Conservation (phyloP, 2,329 filamentous ascomycete species). For the Blastomyces silverae region DNA sequence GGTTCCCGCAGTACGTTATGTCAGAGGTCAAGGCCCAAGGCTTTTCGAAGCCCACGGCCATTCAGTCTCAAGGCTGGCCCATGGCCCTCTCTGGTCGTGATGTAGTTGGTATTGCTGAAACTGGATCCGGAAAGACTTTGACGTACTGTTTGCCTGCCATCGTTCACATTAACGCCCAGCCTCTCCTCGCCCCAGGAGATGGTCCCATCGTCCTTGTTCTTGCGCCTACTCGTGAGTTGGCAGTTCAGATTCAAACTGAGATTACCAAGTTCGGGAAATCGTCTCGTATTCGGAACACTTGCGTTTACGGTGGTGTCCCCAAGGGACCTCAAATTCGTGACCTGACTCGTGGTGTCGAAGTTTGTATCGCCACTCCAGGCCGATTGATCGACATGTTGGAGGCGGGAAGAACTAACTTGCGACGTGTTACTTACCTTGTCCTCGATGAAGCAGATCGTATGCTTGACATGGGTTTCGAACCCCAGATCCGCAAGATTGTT, state of each 20-base stretch:
- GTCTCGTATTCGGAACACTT: slow-evolving; percentile 95
- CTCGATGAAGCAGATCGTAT: slow-evolving; percentile 99
- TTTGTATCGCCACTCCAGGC: slow-evolving; percentile 95
- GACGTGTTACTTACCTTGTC: slow-evolving; percentile 94
- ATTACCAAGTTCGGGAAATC: slow-evolving; percentile 98
- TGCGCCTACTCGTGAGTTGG: slow-evolving; percentile 92
- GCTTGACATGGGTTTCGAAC: slow-evolving; percentile 99
- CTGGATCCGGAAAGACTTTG: slow-evolving; percentile 96
- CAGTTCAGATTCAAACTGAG: slow-evolving; percentile 97
- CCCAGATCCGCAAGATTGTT: slow-evolving; percentile 98
- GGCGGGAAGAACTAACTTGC: slow-evolving; percentile 94
- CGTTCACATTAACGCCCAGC: slow-evolving; percentile 98
- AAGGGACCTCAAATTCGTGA: slow-evolving; percentile 97
- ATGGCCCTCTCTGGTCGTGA: slow-evolving; percentile 98
- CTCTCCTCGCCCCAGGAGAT: slow-evolving; percentile 87
- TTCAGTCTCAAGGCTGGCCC: slow-evolving; percentile 97
- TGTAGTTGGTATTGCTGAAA: slow-evolving; percentile 98
- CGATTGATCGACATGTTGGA: slow-evolving; percentile 98
- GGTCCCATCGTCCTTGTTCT: slow-evolving; percentile 95
- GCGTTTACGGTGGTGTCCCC: slow-evolving; percentile 97
- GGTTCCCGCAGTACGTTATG: slow-evolving; percentile 95
- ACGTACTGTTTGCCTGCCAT: slow-evolving; percentile 98
- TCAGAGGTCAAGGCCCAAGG: slow-evolving; percentile 98
- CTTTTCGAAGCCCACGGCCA: slow-evolving; percentile 86
- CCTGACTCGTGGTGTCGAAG: slow-evolving; percentile 88